Evolutionary conservation across 805 yeast genomes (phyloP), one percentile per base, ranked within the genome.

Genomic region (Lachancea sp.): DNA sequence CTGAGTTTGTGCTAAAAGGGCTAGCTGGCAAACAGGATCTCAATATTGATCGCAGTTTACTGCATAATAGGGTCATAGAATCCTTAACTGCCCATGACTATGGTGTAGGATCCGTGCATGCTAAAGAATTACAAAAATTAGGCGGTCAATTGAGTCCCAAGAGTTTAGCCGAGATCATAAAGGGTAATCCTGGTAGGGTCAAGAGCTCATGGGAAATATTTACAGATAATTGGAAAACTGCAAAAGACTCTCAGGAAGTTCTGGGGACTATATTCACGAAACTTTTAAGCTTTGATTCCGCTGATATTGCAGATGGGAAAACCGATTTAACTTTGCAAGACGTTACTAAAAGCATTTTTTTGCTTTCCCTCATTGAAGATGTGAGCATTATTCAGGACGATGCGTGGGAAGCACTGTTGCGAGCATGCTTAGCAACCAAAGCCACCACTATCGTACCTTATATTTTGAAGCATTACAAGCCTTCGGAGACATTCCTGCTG

Each of bases 131-230:
- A 33, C 20, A 45, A 4, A 54, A 52, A 20, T 32, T 60, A 6
- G 56, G 59, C 1, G 52, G 55, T 10, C 32, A 42, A 5, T 29
- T 65, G 13, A 52, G 59, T 2, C 18, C 43, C 9, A 49, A 51
- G 2, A 58, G 71, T 1, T 34, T 68, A 3, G 42, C 50, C 3
- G 59, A 65, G 44, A 59, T 76, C 20, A 62, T 76, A 5, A 56
- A 57, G 27, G 49, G 64, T 34, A 78, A 78, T 49, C 80, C 81
- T 2, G 82, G 81, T 11, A 62, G 83, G 45, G 81, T 72, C 1
- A 62, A 63, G 41, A 59, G 68, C n/a, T 69, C 79, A 15, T 69
- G 74, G 71, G 79, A 77, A 42, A 52, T 77, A 10, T 70, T 70
- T 43, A 50, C 59, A 10, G 65, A 65, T 38, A 33, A 50, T 12